phyloP scores from a whole-genome alignment of 1,284 basidiomycete species.

The Xerocomus amazonicus region DNA sequence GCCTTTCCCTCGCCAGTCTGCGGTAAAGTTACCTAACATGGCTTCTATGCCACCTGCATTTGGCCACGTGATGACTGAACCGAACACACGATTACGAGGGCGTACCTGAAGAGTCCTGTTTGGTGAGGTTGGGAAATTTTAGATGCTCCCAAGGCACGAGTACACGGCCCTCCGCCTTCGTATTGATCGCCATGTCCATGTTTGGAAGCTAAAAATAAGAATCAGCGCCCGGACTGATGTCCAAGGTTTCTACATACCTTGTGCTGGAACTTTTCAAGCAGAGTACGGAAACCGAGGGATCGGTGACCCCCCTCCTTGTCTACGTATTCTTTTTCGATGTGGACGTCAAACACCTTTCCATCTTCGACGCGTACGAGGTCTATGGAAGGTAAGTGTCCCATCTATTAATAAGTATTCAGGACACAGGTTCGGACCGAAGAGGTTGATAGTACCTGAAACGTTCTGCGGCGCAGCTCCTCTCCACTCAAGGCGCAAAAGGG shows the following conservation, averaged over 20 bases:
- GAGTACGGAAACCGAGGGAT: constrained; percentile 69
- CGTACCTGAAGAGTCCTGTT: constrained; percentile 50
- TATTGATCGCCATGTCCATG: constrained; percentile 90
- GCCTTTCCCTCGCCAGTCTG: constrained; percentile 82
- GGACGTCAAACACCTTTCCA: constrained; percentile 60
- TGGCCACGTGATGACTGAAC: constrained; percentile 9
- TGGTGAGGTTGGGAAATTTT: constrained; percentile 65
- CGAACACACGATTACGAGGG: not conserved
- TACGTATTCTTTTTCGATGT: constrained; percentile 56
- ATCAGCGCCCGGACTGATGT: constrained; percentile 6
- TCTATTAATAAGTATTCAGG: constrained; percentile 38
- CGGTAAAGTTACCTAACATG: constrained; percentile 63
- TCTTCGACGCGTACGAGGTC: constrained; percentile 74
- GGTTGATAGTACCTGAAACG: constrained; percentile 52
- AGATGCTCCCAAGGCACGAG: constrained; percentile 87
- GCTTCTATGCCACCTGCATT: constrained; percentile 51
- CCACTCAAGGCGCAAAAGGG: constrained; percentile 79
- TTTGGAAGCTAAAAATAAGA: constrained; percentile 70
- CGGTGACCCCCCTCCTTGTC: constrained; percentile 73
- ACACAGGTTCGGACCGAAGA: not conserved
- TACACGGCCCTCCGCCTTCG: constrained; percentile 87
- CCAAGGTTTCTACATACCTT: constrained; percentile 41
- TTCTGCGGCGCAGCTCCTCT: constrained; percentile 66
- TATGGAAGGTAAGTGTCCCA: constrained; percentile 75
- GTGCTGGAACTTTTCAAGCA: constrained; percentile 70